A percentile compares a stretch with the other conserved stretches of the same genome.
Conservation (phyloP, 371 early-diverging fungal species). For the Mucor piriformis region DNA sequence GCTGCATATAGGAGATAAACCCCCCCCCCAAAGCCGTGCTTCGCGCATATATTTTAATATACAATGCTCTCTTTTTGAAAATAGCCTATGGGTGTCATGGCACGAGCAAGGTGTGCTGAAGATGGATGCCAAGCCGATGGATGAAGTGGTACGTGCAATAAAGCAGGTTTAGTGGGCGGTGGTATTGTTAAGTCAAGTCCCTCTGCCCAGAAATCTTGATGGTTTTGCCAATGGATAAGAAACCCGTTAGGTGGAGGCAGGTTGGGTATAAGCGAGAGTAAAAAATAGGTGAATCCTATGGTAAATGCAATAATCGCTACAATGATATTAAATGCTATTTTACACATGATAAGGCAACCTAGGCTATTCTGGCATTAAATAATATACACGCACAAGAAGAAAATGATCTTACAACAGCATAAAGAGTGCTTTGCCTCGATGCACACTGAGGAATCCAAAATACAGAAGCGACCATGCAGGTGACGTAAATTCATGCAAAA, state of each 20-base stretch:
- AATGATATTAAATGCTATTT: slow-evolving; percentile 40
- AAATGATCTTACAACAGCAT: slow-evolving; percentile 34
- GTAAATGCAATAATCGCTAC: slow-evolving; percentile 40
- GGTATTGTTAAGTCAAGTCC: slow-evolving; percentile 22
- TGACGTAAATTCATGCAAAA: slow-evolving; percentile 32
- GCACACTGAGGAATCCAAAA: slow-evolving; percentile 40
- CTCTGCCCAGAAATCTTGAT: slow-evolving; percentile 44
- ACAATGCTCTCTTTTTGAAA: too few relatives aligned
- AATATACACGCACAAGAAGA: not conserved
- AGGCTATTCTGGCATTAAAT: slow-evolving; percentile 20
- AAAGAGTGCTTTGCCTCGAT: slow-evolving; percentile 39
- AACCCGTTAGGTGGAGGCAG: slow-evolving; percentile 37
- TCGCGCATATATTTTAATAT: too few relatives aligned
- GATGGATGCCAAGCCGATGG: slow-evolving; percentile 25
- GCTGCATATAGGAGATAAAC: too few relatives aligned
- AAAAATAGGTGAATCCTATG: slow-evolving; percentile 34
- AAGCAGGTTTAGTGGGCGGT: not conserved
- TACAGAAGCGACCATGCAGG: slow-evolving; percentile 31
- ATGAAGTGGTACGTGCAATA: too few relatives aligned
- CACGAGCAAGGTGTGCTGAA: not conserved
- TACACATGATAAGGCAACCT: slow-evolving; percentile 41
- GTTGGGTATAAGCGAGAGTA: slow-evolving; percentile 35
- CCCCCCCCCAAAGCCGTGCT: too few relatives aligned
- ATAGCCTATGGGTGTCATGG: too few relatives aligned
- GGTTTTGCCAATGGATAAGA: slow-evolving; percentile 39